Evolutionary conservation across 1,284 basidiomycete genomes (phyloP).

Genomic region (Quambalaria eucalypti): DNA sequence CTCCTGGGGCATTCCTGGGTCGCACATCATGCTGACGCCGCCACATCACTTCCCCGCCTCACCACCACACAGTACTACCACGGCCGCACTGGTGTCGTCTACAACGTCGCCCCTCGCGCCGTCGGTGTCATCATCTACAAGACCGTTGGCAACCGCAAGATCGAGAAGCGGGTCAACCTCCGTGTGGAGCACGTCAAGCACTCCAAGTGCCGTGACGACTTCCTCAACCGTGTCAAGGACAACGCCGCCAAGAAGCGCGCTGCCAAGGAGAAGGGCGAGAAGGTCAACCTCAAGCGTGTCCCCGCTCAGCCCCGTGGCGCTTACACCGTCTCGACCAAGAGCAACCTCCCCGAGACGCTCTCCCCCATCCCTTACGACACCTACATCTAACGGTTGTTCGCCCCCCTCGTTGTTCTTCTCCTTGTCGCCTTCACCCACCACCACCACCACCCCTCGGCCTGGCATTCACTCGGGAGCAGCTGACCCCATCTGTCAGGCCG

Average conservation of each 20-base stretch:
- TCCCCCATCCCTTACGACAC: constrained; percentile 23
- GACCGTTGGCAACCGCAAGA: constrained; percentile 95
- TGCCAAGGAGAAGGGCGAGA: constrained; percentile 72
- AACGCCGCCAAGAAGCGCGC: constrained; percentile 78
- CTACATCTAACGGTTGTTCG: constrained; percentile 43
- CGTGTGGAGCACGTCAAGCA: constrained; percentile 95
- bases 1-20: too few relatives aligned
- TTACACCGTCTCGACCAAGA: constrained; percentile 59
- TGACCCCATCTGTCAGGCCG: too few relatives aligned
- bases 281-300: constrained; percentile 76
- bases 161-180: constrained; percentile 99
- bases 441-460: too few relatives aligned
- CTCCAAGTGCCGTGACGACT: constrained; percentile 98
- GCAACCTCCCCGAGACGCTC: not conserved
- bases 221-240: constrained; percentile 90
- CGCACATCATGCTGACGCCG: too few relatives aligned
- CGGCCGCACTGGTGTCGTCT: constrained; percentile 92
- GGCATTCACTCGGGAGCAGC: too few relatives aligned
- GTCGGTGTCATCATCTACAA: constrained; percentile 98
- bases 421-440: too few relatives aligned
- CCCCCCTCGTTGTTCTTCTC: too few relatives aligned
- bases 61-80: constrained; percentile 28
- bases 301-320: constrained; percentile 76
- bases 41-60: not conserved
- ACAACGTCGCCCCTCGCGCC: constrained; percentile 89